These are phyloP conservation scores for Violaceomyces palustris DNA, from an alignment of 1,284 basidiomycete genomes.

Conservation along the genomic window DNA sequence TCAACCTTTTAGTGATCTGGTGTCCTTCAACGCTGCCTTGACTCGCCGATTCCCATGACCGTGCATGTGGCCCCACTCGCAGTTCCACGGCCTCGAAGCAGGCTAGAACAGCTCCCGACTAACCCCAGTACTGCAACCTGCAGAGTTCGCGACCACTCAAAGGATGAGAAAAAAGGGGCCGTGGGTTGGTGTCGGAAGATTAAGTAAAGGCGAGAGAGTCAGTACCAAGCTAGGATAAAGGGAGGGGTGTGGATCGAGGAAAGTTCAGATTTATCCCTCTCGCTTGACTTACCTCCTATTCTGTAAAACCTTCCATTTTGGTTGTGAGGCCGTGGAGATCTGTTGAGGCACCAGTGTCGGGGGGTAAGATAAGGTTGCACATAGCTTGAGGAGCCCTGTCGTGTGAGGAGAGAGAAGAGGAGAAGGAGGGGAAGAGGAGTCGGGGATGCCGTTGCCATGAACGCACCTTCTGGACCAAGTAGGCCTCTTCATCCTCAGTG, in stretches of 20 bases:
- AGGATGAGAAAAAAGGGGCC: no score
- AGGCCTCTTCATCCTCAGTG: conserved; percentile 70
- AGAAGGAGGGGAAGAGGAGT: neutral
- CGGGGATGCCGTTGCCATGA: neutral
- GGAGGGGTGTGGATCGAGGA: no score
- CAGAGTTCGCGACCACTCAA: conserved; percentile 1
- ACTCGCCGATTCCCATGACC: no score
- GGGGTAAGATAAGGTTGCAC: neutral
- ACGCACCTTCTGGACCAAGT: conserved; percentile 68
- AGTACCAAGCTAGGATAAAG: no score
- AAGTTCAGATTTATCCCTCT: no score
- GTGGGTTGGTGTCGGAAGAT: no score
- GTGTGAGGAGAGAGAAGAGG: neutral
- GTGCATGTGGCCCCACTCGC: no score
- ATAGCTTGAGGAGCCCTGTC: neutral
- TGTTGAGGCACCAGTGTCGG: conserved; percentile 43
- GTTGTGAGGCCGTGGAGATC: conserved; percentile 71
- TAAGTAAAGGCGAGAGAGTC: no score
- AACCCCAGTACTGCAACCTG: conserved; percentile 47
- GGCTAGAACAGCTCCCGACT: neutral
- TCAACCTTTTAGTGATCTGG: no score
- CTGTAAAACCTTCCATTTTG: conserved; percentile 76
- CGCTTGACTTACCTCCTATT: conserved; percentile 69
- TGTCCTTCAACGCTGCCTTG: no score
- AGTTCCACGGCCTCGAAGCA: no score